Evolutionary conservation across 805 yeast species (phyloP), one percentile per base, ranked within the genome.

Genomic region (Isabelozyma gotoi): DNA sequence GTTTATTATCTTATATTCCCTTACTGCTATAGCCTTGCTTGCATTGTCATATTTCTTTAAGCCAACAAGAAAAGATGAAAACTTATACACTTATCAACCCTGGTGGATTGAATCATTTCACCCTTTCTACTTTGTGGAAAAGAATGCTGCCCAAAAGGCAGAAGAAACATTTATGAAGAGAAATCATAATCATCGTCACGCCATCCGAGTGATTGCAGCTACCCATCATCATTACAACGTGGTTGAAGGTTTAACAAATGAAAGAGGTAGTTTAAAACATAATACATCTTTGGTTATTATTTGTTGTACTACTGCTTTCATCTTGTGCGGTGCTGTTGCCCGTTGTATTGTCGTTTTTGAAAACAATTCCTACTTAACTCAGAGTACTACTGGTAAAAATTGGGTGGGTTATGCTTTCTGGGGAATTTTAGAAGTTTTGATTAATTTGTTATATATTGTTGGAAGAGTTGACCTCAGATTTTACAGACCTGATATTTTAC

Each of bases 401-500:
- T 80, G 77, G 36, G 81, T 80, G 18, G 78, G 83, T 80, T 85
- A 84, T 60, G 68, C 82, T 21, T 66, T 78, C 51, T 85, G 88
- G 80, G 91, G 92, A 27, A 77, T 75, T 3, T 67, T 83, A 38
- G 94, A 86, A 66, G 67, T 73, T 0, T 53, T 83, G 20, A 79
- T 82, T 44, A 77, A 82, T 49, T 42, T 80, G 7, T 48, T 82
- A 27, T 84, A 82, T 57, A 59, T 86, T 43, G 55, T 82, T 29
- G 81, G 82, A 14, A 76, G 95, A 60, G 80, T 83, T 40, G 94
- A 86, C 60, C 71, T 86, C 55, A 74, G 94, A 60, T 86, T 86
- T 66, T 86, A 86, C 73, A 81, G 87, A 63, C 92, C 94, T 14
- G 91, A 85, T 60, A 64, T 61, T 37, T 65, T 79, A 45, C 75